Base-by-base conservation (phyloP, 305 asterid species). In the Fraxinus paxiana region DNA sequence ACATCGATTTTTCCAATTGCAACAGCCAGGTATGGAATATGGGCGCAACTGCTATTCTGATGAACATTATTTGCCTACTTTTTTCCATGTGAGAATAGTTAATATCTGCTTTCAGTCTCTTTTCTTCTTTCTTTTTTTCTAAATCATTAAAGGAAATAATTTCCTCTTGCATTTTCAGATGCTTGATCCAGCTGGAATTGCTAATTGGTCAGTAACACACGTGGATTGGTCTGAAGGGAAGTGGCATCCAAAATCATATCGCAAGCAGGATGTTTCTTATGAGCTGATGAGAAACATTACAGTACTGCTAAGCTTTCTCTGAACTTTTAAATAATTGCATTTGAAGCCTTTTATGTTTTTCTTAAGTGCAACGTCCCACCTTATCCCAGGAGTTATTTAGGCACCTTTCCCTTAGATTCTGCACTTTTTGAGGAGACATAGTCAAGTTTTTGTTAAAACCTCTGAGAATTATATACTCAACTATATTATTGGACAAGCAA, bases 11-110 rank as follows among this genome's bases (percentile, higher is more conserved):
- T 76, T 83, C 86, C 85, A 30, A 61, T 85, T 86, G 81, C 78
- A 85, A 88, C 98, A 93, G 98, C 92, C 92, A 41, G 94, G 94
- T 71, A 91, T 91, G 96, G 91, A 91, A 85, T 82, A 80, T 61
- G 78, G 88, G 3, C 89, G 91, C 85, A 92, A 92, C 84, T 92
- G 96, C 87, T 92, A 92, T 82, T 84, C 96, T 61, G 94, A 92
- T 86, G 96, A 92, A 84, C 96, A 92, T 86, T 92, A 90, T 81
- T 77, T 92, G 77, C 93, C 96, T 31, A 92, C 96, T n/a, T 92
- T 88, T 87, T 92, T 92, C 86, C 81, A 90, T 77, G 96, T 92
- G 85, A 89, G 96, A 74, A 77, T 84, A 67, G 35, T 75, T 31
- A 9, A 17, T 7, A 9, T 80, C 4, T 77, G 33, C 81, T 56